A percentile compares a stretch with the other conserved stretches of the same genome.
These are phyloP conservation scores for Cyclaneusma minus DNA, from an alignment of 2,329 filamentous ascomycete genomes.

Conservation along the genomic window DNA sequence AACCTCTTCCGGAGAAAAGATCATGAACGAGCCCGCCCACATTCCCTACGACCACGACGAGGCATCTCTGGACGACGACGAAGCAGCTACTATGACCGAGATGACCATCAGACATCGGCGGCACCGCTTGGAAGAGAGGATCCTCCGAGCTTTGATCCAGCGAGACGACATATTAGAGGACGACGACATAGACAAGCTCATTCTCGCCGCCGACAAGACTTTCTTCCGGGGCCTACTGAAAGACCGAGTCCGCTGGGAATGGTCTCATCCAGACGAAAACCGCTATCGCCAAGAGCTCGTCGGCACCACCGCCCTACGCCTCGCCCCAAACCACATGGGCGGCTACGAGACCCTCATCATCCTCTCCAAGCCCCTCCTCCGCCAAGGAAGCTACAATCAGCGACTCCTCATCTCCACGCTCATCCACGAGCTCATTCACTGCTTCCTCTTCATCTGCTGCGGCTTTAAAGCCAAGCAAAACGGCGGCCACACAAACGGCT, in stretches of 20 bases:
- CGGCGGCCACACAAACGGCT: conserved; percentile 46
- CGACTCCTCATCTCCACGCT: conserved; percentile 48
- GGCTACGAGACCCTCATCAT: conserved; percentile 49
- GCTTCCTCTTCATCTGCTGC: conserved; percentile 47
- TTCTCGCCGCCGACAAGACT: conserved; percentile 43
- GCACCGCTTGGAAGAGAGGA: too few relatives aligned
- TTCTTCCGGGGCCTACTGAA: conserved; percentile 43
- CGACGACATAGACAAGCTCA: conserved; percentile 38
- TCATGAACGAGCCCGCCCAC: too few relatives aligned
- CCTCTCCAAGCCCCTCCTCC: conserved; percentile 42
- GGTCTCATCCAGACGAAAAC: conserved; percentile 33
- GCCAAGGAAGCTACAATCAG: conserved; percentile 34
- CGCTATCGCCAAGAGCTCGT: conserved; percentile 40
- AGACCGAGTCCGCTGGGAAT: conserved; percentile 45
- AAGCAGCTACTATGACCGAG: too few relatives aligned
- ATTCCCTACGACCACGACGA: too few relatives aligned
- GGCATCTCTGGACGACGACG: too few relatives aligned
- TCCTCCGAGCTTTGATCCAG: conserved; percentile 40
- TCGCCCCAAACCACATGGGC: conserved; percentile 15
- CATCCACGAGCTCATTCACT: conserved; percentile 51
- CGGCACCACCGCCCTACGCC: conserved; percentile 44
- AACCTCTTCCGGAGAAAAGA: too few relatives aligned
- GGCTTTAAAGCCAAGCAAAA: conserved; percentile 37
- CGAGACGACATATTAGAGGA: conserved; percentile 34
- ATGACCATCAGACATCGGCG: too few relatives aligned